Base-by-base conservation (phyloP, 306 rosid genomes). In the Gillenia trifoliata region DNA sequence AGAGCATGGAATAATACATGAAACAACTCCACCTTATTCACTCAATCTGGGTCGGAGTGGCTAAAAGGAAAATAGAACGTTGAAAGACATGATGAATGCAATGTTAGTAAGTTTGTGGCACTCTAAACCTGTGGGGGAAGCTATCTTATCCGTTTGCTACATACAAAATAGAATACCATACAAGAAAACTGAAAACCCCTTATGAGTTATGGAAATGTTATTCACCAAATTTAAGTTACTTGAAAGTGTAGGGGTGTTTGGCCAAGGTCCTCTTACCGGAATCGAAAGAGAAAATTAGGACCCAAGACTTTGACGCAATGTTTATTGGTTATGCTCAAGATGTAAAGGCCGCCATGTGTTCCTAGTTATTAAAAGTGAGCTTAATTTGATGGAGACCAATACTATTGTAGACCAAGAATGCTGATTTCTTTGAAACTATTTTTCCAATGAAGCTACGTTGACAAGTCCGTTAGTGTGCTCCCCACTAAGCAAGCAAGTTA, bases 1-100 rank as follows among this genome's bases (percentile, higher is more conserved):
- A 17, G 28, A 56, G 25, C 57, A 78, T 64, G 73, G 68, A n/a
- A 78, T 72, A 4, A 64, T 38, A 0, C 52, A 76, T 68, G 75
- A 68, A 10, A 5, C 23, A 3, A 59, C 4, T 4, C 36, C 80
- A 38, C 63, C 75, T 4, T 68, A 28, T 31, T 76, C 62, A 20
- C 40, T 54, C 4, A 78, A 16, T 15, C 65, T 33, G 73, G 29
- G 22, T 15, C 52, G n/a, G n/a, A 1, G 38, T 67, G 8, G 79
- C 60, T 3, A 31, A 75, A 25, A 22, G 72, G 17, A 52, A 55
- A 75, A 76, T 52, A 68, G 66, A 26, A 36, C 66, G 1, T 12
- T 49, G n/a, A 60, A 34, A n/a, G 57, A 71, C 0, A 71, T 69
- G n/a, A 40, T 54, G 34, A 64, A 66, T 56, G 52, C 4, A 16